phyloP scores from a whole-genome alignment of 441 rosid genomes.

The Francoa sonchifolia region DNA sequence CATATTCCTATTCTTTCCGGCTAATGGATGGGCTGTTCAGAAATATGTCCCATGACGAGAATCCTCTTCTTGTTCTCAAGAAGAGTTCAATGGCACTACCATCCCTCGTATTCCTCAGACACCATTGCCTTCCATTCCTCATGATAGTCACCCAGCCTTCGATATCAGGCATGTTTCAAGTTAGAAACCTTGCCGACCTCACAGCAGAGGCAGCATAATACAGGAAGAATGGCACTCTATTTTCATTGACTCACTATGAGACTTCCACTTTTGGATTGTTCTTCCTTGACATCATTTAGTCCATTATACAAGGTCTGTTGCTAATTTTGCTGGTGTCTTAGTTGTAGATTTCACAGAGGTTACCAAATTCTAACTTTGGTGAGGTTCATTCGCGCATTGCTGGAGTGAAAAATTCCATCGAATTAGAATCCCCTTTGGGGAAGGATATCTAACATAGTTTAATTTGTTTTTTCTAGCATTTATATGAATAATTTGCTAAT shows the following conservation, averaged over 20 bases:
- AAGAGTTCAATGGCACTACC: conserved; percentile 69
- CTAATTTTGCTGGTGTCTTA: conserved; percentile 59
- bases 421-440: no score
- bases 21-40: conserved; percentile 54
- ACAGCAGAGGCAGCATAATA: conserved; percentile 51
- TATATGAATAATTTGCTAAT: no score
- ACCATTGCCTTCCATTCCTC: conserved; percentile 68
- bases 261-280: conserved; percentile 74
- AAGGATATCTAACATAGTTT: no score
- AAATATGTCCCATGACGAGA: conserved; percentile 42
- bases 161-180: conserved; percentile 61
- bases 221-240: conserved; percentile 54
- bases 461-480: no score
- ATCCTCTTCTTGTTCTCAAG: conserved; percentile 56
- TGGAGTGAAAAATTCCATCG: conserved; percentile 16
- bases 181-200: conserved; percentile 52
- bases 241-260: conserved; percentile 68
- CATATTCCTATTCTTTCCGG: conserved; percentile 39
- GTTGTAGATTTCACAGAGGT: conserved; percentile 49
- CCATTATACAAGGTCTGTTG: conserved; percentile 83
- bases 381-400: conserved; percentile 18
- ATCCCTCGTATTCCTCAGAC: conserved; percentile 47
- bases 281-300: conserved; percentile 80
- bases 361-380: conserved; percentile 28
- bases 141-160: conserved; percentile 50